Conservation (phyloP, 768 basidiomycete species). For the Hypsizygus marmoreus region DNA sequence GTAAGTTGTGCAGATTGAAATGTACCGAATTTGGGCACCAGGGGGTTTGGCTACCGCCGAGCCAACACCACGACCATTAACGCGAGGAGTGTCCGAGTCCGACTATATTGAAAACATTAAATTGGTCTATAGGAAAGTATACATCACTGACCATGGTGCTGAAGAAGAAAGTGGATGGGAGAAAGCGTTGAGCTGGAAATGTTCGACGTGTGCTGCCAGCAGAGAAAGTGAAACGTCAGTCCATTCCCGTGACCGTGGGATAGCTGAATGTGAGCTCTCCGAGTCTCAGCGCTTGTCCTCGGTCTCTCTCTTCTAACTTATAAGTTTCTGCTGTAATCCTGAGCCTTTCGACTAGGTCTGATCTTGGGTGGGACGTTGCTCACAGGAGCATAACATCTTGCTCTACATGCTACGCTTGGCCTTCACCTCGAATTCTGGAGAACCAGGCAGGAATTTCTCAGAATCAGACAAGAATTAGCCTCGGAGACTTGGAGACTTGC, state of each 20-base stretch:
- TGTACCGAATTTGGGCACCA: constrained; percentile 81
- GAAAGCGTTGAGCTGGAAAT: constrained; percentile 6
- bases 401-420: too few relatives aligned
- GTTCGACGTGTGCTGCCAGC: constrained; percentile 23
- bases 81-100: constrained; percentile 71
- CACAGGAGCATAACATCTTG: too few relatives aligned
- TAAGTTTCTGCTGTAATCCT: too few relatives aligned
- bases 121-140: background rate
- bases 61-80: constrained; percentile 41
- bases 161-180: constrained; percentile 17
- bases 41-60: constrained; percentile 69
- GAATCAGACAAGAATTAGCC: too few relatives aligned
- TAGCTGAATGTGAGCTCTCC: too few relatives aligned
- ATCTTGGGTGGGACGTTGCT: too few relatives aligned
- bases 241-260: constrained; percentile 23
- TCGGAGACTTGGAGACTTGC: too few relatives aligned
- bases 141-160: constrained; percentile 37
- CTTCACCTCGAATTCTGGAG: too few relatives aligned
- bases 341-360: too few relatives aligned
- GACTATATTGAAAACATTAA: constrained; percentile 48
- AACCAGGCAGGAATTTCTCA: too few relatives aligned
- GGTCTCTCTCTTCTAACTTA: too few relatives aligned
- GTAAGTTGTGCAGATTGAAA: constrained; percentile 22
- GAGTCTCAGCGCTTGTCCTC: too few relatives aligned
- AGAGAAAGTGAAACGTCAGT: constrained; percentile 27